Evolutionary conservation across 1,139 yeast genomes (phyloP).

Genomic region (Petasospora fabianii): DNA sequence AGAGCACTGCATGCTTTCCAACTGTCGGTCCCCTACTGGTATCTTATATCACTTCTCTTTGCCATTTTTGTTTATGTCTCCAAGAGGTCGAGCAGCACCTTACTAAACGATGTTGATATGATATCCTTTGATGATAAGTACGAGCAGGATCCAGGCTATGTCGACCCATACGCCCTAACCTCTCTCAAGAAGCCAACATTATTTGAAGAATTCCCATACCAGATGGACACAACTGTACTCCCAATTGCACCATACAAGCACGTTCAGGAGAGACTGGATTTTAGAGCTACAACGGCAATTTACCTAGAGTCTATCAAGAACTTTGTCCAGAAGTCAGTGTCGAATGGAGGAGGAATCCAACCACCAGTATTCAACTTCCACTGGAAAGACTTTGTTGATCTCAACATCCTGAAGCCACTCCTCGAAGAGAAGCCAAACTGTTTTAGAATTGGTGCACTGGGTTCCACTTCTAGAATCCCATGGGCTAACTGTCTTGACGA

Average conservation of each 20-base stretch:
- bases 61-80: constrained; percentile 20
- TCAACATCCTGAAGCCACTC: constrained; percentile 31
- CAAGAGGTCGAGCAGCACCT: constrained; percentile 3
- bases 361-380: constrained; percentile 34
- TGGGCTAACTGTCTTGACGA: constrained; percentile 36
- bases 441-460: constrained; percentile 35
- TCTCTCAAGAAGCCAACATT: constrained; percentile 18
- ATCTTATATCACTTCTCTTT: constrained; percentile 16
- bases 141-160: constrained; percentile 16
- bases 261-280: constrained; percentile 29
- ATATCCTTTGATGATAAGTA: constrained; percentile 22
- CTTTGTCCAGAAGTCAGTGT: constrained; percentile 27
- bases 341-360: constrained; percentile 22
- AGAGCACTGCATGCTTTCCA: constrained; percentile 9
- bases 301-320: constrained; percentile 31
- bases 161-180: constrained; percentile 19
- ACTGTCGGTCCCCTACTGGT: constrained; percentile 20
- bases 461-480: constrained; percentile 33
- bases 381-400: constrained; percentile 36
- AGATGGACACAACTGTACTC: constrained; percentile 28
- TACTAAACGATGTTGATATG: constrained; percentile 18
- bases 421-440: constrained; percentile 35
- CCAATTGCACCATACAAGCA: constrained; percentile 36
- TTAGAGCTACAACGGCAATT: constrained; percentile 29
- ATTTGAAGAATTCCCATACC: constrained; percentile 29